Evolutionary conservation across 768 basidiomycete species (phyloP).

Genomic region (Collybiopsis luxurians): DNA sequence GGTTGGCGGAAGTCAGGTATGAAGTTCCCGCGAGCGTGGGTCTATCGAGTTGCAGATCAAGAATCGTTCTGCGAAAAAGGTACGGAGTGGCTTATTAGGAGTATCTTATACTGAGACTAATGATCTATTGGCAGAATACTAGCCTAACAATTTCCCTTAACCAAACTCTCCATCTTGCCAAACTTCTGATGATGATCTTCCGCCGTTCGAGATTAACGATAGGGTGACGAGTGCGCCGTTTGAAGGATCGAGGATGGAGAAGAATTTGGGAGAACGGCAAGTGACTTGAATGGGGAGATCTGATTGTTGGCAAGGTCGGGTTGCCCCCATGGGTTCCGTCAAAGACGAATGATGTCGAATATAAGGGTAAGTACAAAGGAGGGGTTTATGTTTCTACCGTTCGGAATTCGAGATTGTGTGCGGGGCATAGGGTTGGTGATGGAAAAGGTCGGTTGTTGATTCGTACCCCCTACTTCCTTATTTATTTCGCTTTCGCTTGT

Average conservation of each 20-base stretch:
- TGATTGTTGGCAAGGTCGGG: constrained; percentile 17
- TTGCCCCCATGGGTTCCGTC: constrained; percentile 49
- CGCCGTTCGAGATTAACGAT: constrained; percentile 65
- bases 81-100: too few species aligned
- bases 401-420: too few species aligned
- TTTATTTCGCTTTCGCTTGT: too few species aligned
- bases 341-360: too few species aligned
- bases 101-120: too few species aligned
- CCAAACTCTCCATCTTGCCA: constrained; percentile 58
- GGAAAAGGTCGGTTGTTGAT: too few species aligned
- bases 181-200: constrained; percentile 33
- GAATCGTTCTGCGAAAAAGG: constrained; percentile 82
- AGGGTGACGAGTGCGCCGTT: constrained; percentile 67
- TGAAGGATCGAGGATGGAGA: constrained; percentile 65
- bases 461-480: too few species aligned
- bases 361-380: too few species aligned
- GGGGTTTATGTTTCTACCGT: constrained; percentile 8
- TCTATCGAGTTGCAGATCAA: constrained; percentile 77
- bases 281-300: constrained; percentile 37
- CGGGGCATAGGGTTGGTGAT: too few species aligned
- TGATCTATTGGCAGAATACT: constrained; percentile 69
- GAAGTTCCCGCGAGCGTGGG: constrained; percentile 69
- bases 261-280: constrained; percentile 71
- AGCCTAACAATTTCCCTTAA: constrained; percentile 60
- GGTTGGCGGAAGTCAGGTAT: constrained; percentile 67